Evolutionary conservation across 2,329 filamentous ascomycete species (phyloP).

Genomic region (Gyromitra esculenta): DNA sequence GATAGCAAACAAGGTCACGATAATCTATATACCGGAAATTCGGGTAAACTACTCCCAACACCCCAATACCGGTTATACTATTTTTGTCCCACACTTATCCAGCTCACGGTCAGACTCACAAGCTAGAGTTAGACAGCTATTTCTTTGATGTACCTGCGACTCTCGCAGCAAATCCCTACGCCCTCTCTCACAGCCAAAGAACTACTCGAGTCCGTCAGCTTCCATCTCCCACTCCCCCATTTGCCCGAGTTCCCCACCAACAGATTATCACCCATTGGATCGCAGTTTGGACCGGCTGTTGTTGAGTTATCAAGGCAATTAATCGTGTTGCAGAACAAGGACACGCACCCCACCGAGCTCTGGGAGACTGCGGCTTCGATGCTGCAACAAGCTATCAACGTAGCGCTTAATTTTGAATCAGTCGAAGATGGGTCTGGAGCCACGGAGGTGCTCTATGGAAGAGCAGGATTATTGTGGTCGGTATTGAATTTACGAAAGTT

Average conservation of each 20-base stretch:
- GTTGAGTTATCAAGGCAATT: conserved; percentile 12
- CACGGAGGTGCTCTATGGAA: conserved; percentile 25
- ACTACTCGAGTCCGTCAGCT: neutral
- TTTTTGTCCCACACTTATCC: neutral
- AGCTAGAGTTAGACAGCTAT: conserved; percentile 9
- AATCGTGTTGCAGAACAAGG: neutral
- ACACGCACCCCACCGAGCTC: neutral
- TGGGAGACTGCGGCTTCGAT: conserved; percentile 21
- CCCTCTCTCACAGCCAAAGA: neutral
- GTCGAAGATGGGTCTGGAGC: conserved; percentile 1
- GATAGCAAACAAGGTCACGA: conserved; percentile 12
- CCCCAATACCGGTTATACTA: neutral
- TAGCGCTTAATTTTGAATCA: neutral
- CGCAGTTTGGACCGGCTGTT: conserved; percentile 2
- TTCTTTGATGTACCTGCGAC: conserved; percentile 28
- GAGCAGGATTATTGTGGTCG: conserved; percentile 31
- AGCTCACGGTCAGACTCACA: neutral
- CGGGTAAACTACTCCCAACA: conserved; percentile 6
- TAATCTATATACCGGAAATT: conserved; percentile 26
- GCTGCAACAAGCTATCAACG: neutral
- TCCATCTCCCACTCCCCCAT: neutral
- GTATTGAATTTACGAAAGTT: conserved; percentile 28
- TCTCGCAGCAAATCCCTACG: conserved; percentile 15
- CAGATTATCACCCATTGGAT: conserved; percentile 16
- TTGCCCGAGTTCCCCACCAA: neutral